Evolutionary conservation across 1,139 yeast genomes (phyloP).

Genomic region (Diutina sp.): DNA sequence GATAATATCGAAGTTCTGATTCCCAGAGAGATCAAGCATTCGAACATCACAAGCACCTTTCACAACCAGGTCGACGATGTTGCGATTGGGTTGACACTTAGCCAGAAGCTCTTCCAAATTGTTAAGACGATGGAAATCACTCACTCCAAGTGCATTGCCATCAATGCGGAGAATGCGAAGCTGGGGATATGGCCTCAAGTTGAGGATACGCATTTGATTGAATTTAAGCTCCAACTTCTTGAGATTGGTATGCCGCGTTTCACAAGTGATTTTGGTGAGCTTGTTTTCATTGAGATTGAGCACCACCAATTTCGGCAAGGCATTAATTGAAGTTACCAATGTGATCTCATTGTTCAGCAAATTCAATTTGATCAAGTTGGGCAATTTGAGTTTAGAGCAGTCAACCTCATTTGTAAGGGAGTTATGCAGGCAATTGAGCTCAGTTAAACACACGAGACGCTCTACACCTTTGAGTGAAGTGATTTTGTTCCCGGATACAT

Average conservation of each 20-base stretch:
- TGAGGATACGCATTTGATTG: constrained; percentile 21
- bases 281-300: constrained; percentile 33
- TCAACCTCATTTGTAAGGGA: constrained; percentile 24
- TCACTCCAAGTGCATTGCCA: constrained; percentile 16
- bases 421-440: constrained; percentile 31
- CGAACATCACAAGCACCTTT: constrained; percentile 12
- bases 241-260: constrained; percentile 15
- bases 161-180: constrained; percentile 35
- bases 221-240: constrained; percentile 32
- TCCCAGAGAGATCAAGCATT: constrained; percentile 29
- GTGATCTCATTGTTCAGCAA: constrained; percentile 29
- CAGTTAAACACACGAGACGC: constrained; percentile 24
- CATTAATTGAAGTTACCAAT: constrained; percentile 21
- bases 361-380: constrained; percentile 31
- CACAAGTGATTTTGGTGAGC: constrained; percentile 14
- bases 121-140: constrained; percentile 7
- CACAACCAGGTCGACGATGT: constrained; percentile 11
- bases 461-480: constrained; percentile 24
- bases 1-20: constrained; percentile 8
- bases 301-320: constrained; percentile 20
- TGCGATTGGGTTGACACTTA: constrained; percentile 17
- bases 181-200: constrained; percentile 20
- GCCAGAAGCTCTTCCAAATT: constrained; percentile 20
- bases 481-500: constrained; percentile 20
- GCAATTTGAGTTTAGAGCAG: constrained; percentile 20